Conservation (phyloP, 2,329 filamentous ascomycete genomes). For the Nannizzia gypsea region DNA sequence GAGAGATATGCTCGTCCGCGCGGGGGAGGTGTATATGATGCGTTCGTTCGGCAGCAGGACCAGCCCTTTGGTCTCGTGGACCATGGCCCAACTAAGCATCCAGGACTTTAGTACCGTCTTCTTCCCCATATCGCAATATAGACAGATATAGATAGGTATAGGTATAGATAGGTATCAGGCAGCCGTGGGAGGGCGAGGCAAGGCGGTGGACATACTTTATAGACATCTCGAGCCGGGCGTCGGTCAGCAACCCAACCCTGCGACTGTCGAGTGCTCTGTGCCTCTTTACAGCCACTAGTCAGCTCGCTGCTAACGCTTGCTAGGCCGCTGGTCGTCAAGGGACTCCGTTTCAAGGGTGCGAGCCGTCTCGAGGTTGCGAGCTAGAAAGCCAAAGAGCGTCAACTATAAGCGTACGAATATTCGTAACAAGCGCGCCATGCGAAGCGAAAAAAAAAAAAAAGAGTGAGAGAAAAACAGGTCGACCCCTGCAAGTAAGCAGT, state of each 20-base stretch:
- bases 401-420: neutral
- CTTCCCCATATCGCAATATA: neutral
- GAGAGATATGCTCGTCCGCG: slow-evolving; percentile 64
- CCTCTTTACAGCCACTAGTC: slow-evolving; percentile 1
- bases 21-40: slow-evolving; percentile 66
- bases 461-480: neutral
- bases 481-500: neutral
- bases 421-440: neutral
- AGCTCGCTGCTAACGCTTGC: neutral
- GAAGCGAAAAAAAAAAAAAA: neutral
- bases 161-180: neutral
- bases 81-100: slow-evolving; percentile 73
- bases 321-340: too few species aligned
- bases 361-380: neutral
- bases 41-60: slow-evolving; percentile 76
- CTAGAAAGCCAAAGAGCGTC: neutral
- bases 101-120: slow-evolving; percentile 14
- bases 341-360: too few species aligned
- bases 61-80: slow-evolving; percentile 59
- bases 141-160: neutral
- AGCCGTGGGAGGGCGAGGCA: neutral
- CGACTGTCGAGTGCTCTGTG: neutral
- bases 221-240: neutral
- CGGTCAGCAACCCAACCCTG: neutral
- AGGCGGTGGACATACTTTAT: neutral